These are phyloP conservation scores for Smallanthus sonchifolius DNA, from an alignment of 129 eudicot species.

Conservation along the genomic window DNA sequence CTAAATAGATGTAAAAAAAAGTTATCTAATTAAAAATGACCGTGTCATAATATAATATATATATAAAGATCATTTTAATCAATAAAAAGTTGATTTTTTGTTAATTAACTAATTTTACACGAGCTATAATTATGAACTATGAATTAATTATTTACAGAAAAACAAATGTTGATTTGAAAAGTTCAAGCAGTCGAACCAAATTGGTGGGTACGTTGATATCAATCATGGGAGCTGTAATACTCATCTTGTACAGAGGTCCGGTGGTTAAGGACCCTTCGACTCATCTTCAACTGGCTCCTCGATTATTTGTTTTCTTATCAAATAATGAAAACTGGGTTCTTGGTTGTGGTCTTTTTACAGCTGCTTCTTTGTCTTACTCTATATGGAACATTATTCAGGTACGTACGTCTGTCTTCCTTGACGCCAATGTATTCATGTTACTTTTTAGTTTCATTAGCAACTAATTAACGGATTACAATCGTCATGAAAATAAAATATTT, in stretches of 20 bases:
- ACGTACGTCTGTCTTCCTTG: not conserved
- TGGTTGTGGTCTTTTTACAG: constrained; percentile 58
- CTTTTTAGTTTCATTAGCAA: too few relatives aligned
- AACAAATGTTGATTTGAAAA: constrained; percentile 40
- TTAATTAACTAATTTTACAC: not conserved
- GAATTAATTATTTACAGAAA: constrained; percentile 32
- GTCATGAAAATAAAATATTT: too few relatives aligned
- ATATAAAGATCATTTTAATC: too few relatives aligned
- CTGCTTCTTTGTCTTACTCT: constrained; percentile 51
- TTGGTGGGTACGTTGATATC: constrained; percentile 57
- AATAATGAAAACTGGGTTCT: constrained; percentile 57
- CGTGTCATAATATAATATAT: too few relatives aligned
- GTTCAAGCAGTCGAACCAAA: constrained; percentile 50
- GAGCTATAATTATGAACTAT: too few relatives aligned
- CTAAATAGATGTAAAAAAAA: not conserved
- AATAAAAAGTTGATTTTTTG: too few relatives aligned
- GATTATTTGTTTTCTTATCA: constrained; percentile 52
- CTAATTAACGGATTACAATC: too few relatives aligned
- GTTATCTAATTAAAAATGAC: too few relatives aligned
- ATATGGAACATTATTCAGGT: constrained; percentile 81
- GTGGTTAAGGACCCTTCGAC: constrained; percentile 38
- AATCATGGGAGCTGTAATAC: constrained; percentile 42
- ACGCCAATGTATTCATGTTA: too few relatives aligned
- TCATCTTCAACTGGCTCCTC: constrained; percentile 27
- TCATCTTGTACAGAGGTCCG: constrained; percentile 55